A percentile compares a stretch with the other conserved stretches of the same genome.
Conservation (phyloP, 2,329 filamentous ascomycete genomes). For the Colletotrichum australisinense region DNA sequence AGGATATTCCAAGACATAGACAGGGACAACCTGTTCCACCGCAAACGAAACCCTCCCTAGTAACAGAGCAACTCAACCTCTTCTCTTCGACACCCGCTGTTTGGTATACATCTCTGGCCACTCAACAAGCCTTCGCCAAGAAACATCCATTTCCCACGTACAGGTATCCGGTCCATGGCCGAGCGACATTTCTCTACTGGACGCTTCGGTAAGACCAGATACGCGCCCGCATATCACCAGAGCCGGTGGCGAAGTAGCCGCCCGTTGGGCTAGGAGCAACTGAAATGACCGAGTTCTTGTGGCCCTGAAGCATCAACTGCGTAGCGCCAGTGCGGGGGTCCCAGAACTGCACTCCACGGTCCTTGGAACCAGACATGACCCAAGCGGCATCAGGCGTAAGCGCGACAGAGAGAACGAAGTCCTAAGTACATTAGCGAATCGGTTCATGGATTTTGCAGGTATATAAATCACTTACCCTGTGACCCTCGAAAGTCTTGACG, state of each 20-base stretch:
- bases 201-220: conserved; percentile 85
- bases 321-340: conserved; percentile 92
- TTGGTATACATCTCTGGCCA: conserved; percentile 27
- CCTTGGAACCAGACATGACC: conserved; percentile 98
- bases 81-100: neutral
- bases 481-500: conserved; percentile 95
- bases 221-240: conserved; percentile 95
- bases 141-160: neutral
- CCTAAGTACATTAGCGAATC: conserved; percentile 62
- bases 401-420: conserved; percentile 96
- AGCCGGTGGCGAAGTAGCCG: conserved; percentile 92
- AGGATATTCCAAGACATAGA: conserved; percentile 23
- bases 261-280: conserved; percentile 93
- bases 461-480: conserved; percentile 73
- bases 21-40: conserved; percentile 11
- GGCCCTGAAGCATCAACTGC: conserved; percentile 97
- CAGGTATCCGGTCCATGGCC: too few species aligned
- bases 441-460: neutral
- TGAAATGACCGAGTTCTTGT: conserved; percentile 99
- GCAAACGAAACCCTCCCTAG: neutral
- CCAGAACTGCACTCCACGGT: conserved; percentile 98
- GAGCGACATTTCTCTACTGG: conserved; percentile 24
- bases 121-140: neutral
- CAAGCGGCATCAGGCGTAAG: conserved; percentile 93
- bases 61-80: conserved; percentile 10